A percentile compares a stretch with the other conserved stretches of the same genome.
phyloP scores from a whole-genome alignment of 495 filamentous ascomycete genomes.

The Penicillium argentinense region DNA sequence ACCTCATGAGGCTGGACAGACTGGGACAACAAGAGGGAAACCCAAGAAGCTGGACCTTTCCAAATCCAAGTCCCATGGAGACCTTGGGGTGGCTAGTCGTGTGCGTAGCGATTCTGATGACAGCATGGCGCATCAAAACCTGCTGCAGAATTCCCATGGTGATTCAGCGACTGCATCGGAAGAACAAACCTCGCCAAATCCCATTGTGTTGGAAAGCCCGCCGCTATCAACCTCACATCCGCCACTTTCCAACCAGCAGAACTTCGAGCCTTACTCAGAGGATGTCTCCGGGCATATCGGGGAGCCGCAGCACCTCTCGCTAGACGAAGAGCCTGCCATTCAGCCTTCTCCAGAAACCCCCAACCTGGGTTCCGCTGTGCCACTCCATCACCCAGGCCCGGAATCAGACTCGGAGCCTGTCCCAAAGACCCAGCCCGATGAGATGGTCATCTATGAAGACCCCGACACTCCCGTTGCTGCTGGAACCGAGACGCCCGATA shows the following conservation, averaged over 20 bases:
- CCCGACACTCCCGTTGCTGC: conserved; percentile 29
- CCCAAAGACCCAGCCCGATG: conserved; percentile 17
- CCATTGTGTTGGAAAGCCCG: conserved; percentile 29
- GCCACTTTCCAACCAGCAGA: conserved; percentile 2
- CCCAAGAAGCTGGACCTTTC: conserved; percentile 42
- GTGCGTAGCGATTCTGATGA: conserved; percentile 32
- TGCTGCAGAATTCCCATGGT: conserved; percentile 28
- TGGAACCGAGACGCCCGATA: conserved; percentile 1
- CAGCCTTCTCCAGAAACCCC: conserved; percentile 5
- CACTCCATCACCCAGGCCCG: conserved; percentile 5
- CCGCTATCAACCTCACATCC: conserved; percentile 20
- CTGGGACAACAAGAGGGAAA: conserved; percentile 32
- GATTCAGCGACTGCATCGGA: conserved; percentile 57
- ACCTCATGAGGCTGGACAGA: conserved; percentile 26
- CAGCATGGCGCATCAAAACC: conserved; percentile 16
- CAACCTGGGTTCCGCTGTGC: conserved; percentile 2
- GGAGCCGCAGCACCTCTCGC: conserved; percentile 13
- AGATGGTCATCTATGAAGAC: conserved; percentile 46
- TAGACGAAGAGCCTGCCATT: conserved; percentile 12
- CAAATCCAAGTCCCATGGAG: conserved; percentile 31
- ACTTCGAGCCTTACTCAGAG: not conserved
- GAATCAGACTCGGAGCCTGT: conserved; percentile 7
- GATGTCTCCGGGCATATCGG: conserved; percentile 8
- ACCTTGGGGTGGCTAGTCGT: conserved; percentile 18
- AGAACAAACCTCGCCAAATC: conserved; percentile 51